These are phyloP conservation scores for Cytospora mali DNA, from an alignment of 2,329 filamentous ascomycete genomes.

Conservation along the genomic window DNA sequence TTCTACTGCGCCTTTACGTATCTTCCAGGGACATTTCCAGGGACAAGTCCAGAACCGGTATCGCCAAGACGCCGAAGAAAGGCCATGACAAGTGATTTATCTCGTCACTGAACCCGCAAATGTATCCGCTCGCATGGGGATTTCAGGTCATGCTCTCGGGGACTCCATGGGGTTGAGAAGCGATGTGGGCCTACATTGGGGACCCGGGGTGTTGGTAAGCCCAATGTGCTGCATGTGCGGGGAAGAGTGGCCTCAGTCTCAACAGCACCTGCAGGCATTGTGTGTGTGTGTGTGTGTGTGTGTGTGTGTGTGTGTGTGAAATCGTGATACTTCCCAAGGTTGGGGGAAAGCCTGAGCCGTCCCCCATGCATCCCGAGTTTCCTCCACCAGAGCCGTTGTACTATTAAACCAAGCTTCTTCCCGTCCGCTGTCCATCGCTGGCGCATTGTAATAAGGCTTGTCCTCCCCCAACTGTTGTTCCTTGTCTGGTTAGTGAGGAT, in stretches of 20 bases:
- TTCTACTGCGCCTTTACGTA: background rate
- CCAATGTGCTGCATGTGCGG: conserved; percentile 9
- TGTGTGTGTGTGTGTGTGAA: no score
- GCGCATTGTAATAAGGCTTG: background rate
- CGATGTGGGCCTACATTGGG: conserved; percentile 16
- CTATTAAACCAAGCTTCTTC: background rate
- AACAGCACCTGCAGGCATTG: conserved; percentile 3
- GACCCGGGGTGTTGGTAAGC: background rate
- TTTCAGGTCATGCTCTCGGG: conserved; percentile 8
- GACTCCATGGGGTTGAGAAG: conserved; percentile 12
- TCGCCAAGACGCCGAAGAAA: conserved; percentile 22
- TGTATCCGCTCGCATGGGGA: conserved; percentile 6
- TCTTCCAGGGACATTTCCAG: background rate
- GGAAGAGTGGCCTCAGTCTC: conserved; percentile 2
- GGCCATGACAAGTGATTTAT: background rate
- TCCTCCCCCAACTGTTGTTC: background rate
- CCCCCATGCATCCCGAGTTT: background rate
- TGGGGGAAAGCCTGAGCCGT: background rate
- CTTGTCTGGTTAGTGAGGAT: background rate
- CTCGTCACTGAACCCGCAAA: conserved; percentile 1
- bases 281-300: background rate
- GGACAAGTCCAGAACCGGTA: background rate
- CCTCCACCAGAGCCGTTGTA: background rate
- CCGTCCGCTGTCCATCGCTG: background rate
- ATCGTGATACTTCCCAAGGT: background rate